Conservation (phyloP, 2,329 filamentous ascomycete species). For the Penicillium janthinellum region DNA sequence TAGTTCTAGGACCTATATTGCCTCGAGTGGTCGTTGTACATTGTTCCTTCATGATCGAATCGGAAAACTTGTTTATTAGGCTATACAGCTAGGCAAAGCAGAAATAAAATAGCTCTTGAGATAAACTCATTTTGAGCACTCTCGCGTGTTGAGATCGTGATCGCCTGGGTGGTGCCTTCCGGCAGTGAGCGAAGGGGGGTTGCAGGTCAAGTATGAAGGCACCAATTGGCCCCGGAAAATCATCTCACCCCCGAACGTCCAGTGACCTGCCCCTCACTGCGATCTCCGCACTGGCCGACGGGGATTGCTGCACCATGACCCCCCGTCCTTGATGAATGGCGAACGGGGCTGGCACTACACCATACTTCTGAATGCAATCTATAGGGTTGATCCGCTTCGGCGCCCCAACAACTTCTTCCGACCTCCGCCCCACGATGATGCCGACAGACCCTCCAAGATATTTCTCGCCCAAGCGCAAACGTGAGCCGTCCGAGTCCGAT, state of each 20-base stretch:
- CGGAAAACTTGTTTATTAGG: too few relatives aligned
- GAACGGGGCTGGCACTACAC: constrained; percentile 10
- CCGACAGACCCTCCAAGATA: constrained; percentile 28
- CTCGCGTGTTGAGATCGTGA: not conserved
- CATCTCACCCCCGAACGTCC: constrained; percentile 22
- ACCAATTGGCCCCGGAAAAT: not conserved
- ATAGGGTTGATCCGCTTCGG: constrained; percentile 19
- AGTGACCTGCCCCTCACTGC: constrained; percentile 24
- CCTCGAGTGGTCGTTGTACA: too few relatives aligned
- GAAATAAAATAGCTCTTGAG: not conserved
- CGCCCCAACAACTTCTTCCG: constrained; percentile 24
- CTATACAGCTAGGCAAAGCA: not conserved
- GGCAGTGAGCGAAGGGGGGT: not conserved
- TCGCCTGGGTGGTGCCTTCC: not conserved
- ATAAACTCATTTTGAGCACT: not conserved
- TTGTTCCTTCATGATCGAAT: not conserved
- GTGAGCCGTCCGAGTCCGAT: constrained; percentile 36
- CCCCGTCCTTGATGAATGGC: constrained; percentile 15
- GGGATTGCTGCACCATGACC: constrained; percentile 16
- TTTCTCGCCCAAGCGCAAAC: constrained; percentile 40
- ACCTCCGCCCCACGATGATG: constrained; percentile 35
- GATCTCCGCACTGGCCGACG: constrained; percentile 20
- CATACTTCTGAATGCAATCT: constrained; percentile 8
- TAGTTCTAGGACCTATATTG: not conserved
- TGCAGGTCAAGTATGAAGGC: not conserved